Percentiles rank a stretch among this genome's conserved stretches.
Conservation (phyloP, 2,329 filamentous ascomycete genomes). For the Colletotrichum cereale region DNA sequence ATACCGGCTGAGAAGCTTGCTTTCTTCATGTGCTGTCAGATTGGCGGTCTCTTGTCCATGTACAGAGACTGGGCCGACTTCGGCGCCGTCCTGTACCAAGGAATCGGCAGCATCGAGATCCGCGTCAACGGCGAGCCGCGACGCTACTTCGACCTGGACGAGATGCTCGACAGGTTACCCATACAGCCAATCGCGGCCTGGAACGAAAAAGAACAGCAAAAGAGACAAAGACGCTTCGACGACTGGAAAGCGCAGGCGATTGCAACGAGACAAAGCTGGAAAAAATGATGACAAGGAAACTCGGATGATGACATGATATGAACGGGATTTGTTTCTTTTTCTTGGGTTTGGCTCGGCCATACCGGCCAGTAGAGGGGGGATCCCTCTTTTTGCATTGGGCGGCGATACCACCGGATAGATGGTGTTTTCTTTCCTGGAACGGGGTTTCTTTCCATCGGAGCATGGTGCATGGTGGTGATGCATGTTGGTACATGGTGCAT, state of each 20-base stretch:
- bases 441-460: conserved; percentile 20
- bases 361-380: conserved; percentile 19
- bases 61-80: conserved; percentile 39
- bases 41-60: conserved; percentile 38
- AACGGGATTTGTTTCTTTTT: conserved; percentile 2
- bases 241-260: conserved; percentile 38
- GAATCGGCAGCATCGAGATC: conserved; percentile 40
- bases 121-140: conserved; percentile 39
- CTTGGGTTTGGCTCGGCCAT: conserved; percentile 29
- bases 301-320: conserved; percentile 31
- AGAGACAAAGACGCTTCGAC: conserved; percentile 36
- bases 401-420: conserved; percentile 36
- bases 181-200: conserved; percentile 37
- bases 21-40: conserved; percentile 41
- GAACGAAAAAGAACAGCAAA: conserved; percentile 34
- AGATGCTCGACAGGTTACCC: conserved; percentile 38
- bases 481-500: conserved; percentile 29
- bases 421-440: conserved; percentile 14
- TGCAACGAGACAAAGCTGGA: conserved; percentile 26
- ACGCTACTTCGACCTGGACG: conserved; percentile 40
- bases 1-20: conserved; percentile 41
- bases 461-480: conserved; percentile 31
- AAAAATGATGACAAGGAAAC: conserved; percentile 12
- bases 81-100: conserved; percentile 37
- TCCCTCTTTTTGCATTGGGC: conserved; percentile 32